Conservation (phyloP, 495 filamentous ascomycete species). For the Lophiotrema nucula region DNA sequence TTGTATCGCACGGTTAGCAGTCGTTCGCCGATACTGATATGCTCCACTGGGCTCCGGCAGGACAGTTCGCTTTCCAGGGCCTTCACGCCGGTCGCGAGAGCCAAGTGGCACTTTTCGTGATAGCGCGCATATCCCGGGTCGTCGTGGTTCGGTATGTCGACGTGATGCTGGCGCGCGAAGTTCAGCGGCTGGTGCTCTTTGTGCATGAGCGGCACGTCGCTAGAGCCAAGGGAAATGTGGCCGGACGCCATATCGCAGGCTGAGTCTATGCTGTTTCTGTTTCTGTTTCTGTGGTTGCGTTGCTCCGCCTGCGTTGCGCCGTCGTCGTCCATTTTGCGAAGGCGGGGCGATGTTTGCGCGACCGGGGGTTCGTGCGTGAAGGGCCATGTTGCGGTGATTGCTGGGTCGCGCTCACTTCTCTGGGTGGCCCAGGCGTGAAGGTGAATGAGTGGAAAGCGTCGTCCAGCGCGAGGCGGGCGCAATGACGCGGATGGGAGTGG, state of each 20-base stretch:
- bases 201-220: conserved; percentile 10
- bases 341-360: conserved; percentile 4
- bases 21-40: conserved; percentile 1
- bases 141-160: conserved; percentile 21
- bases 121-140: conserved; percentile 20
- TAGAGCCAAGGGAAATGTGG: conserved; percentile 15
- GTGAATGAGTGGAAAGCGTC: conserved; percentile 1
- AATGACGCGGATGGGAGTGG: background rate
- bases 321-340: no score
- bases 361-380: no score
- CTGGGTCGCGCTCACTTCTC: no score
- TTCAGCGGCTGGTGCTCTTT: conserved; percentile 10
- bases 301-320: background rate
- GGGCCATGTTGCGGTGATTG: background rate
- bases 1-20: conserved; percentile 27
- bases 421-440: background rate
- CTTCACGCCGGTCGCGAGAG: conserved; percentile 9
- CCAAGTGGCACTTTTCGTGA: conserved; percentile 1
- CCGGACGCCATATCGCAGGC: no score
- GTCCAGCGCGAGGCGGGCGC: conserved; percentile 1
- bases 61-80: conserved; percentile 3
- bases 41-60: conserved; percentile 3
- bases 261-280: no score
- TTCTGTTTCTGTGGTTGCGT: no score
- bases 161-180: conserved; percentile 23